Evolutionary conservation across 2,329 filamentous ascomycete species (phyloP), one percentile per base, ranked within the genome.

Genomic region (Fusarium sp.): DNA sequence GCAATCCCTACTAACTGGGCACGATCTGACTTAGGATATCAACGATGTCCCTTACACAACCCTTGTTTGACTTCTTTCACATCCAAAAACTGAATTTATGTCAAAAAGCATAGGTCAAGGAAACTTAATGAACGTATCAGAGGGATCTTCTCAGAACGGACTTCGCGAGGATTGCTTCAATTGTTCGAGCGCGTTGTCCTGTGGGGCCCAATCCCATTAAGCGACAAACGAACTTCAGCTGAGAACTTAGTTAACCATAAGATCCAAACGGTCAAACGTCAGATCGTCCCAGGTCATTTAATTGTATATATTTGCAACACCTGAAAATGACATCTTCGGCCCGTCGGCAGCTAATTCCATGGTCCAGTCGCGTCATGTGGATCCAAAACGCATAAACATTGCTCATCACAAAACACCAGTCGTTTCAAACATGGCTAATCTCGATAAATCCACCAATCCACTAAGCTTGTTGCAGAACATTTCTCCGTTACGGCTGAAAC

Each of bases 401-500:
- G 18, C 26, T 30, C 9, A 19, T 11, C 19, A 4, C 25, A 18
- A 49, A 37, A 63, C 62, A 39, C 9, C 30, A 19, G 12, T 43
- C 39, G 42, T 65, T 65, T 65, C 62, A 53, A 28, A 19, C 21
- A 34, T 4, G 12, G 19, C 14, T 5, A 3, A 21, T 26, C 7
- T 18, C 5, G 16, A 39, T 53, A 58, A 43, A 60, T 43, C 62
- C 62, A 51, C 62, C 62, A 65, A 65, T 65, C 3, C 34, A 9
- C 7, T 4, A 18, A 21, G 39, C n/a, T 1, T 46, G 21, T 21
- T 2, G 0, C 3, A n/a, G 18, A 30, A 28, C 25, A 26, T 25
- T 28, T 42, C 9, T 37, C 28, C 43, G 25, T 18, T 4, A 48
- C 7, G n/a, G 14, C 52, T 65, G 53, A 65, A 60, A 65, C 53